Evolutionary conservation across 306 rosid genomes (phyloP).

Genomic region (Styphnolobium japonicum): DNA sequence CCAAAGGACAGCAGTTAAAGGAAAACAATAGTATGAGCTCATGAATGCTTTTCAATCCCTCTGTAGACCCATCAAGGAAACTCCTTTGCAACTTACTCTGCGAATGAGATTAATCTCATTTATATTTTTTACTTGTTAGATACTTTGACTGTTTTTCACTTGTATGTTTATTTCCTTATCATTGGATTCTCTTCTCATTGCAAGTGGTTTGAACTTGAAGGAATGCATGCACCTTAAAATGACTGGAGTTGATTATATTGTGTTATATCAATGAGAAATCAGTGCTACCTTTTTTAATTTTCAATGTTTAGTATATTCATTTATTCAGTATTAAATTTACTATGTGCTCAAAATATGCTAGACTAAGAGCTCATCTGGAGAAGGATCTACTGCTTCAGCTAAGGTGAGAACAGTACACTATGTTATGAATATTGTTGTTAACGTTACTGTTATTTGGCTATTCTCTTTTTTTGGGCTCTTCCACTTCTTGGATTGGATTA

Average conservation of each 20-base stretch:
- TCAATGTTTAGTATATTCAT: not conserved
- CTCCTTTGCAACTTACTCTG: not conserved
- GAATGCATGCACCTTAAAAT: not conserved
- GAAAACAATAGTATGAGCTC: not conserved
- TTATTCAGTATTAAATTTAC: not conserved
- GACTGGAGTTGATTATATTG: not conserved
- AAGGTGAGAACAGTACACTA: constrained; percentile 39
- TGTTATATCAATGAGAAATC: not conserved
- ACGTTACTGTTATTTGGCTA: not conserved
- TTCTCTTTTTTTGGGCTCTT: not conserved
- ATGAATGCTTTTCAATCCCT: not conserved
- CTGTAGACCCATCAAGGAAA: not conserved
- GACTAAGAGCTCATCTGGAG: constrained; percentile 56
- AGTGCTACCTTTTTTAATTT: not conserved
- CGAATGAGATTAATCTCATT: not conserved
- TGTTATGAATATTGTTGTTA: not conserved
- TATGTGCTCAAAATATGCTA: constrained; percentile 16
- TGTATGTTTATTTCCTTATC: not conserved
- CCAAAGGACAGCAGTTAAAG: not conserved
- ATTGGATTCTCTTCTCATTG: not conserved
- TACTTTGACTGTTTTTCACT: not conserved
- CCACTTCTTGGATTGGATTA: not conserved
- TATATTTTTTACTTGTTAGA: not conserved
- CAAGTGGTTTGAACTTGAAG: not conserved
- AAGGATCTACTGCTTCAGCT: constrained; percentile 51